Base-by-base conservation (phyloP, 2,329 filamentous ascomycete genomes). In the Cladobotryum protrusum region DNA sequence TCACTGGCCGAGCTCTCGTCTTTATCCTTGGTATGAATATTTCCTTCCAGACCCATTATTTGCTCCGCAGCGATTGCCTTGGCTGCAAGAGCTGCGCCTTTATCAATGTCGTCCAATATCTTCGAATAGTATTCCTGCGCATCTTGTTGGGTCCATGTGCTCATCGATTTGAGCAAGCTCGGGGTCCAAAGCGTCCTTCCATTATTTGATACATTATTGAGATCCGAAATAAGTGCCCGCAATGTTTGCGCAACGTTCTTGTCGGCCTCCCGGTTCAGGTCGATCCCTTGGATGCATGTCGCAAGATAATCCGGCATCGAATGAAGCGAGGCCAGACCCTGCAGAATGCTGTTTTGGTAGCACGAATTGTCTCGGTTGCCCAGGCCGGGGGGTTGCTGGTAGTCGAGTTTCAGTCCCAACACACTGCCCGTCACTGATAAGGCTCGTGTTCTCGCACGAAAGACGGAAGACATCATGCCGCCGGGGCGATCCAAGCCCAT, bases 121-220 rank as follows among this genome's bases (percentile, higher is more conserved):
- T 92, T 95, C 14, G 89, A 92, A 61, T 88, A 96, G 66, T 97
- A 99, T 67, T 99, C 93, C 64, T 97, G 93, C 5, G 93, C 93
- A 69, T 99, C 93, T 68, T 99, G 93, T 64, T 97, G 93, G 58
- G 95, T 87, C 81, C 87, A 95, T 29, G 88, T 96, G 67, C 86
- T 92, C 85, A 97, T 95, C 9, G 85, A 91, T 68, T 96, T 96
- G 42, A 96, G 72, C 48, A 86, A 81, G 1, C 79, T 72, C 0
- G 89, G 87, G 6, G 90, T 90, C 89, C 89, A 96, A 13, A 96
- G 73, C 17, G 84, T 85, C 59, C 77, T 78, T 7, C 89, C 89
- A 54, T 88, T 85, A 59, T 90, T 88, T 8, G 76, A 71, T 0
- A 78, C 70, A 60, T 86, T 77, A 59, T 86, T 88, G 35, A 96